These are phyloP conservation scores for Endotrypanum monterogeii DNA, from an alignment of 208 protist genomes.

Conservation along the genomic window DNA sequence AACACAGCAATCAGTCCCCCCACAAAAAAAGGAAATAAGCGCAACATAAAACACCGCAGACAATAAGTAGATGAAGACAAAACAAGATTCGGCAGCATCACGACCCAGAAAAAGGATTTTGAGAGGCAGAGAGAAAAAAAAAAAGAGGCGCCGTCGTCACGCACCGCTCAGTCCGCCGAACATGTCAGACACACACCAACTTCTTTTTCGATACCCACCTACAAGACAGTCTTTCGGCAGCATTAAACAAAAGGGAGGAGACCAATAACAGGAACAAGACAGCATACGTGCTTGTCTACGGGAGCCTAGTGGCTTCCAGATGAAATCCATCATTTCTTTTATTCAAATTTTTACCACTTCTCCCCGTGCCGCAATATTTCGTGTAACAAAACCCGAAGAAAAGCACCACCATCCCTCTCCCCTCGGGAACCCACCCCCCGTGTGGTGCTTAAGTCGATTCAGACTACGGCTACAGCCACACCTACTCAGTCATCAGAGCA, in stretches of 20 bases:
- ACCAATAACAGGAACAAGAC: neutral
- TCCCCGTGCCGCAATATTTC: neutral
- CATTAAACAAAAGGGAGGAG: too few species aligned
- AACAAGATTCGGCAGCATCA: neutral
- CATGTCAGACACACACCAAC: neutral
- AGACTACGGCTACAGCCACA: too few species aligned
- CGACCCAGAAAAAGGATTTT: neutral
- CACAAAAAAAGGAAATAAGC: neutral
- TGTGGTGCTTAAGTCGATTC: too few species aligned
- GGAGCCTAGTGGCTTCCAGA: neutral
- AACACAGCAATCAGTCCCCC: neutral
- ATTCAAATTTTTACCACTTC: too few species aligned
- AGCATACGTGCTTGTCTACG: neutral
- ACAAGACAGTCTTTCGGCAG: too few species aligned
- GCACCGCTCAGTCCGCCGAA: neutral
- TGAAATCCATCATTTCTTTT: neutral
- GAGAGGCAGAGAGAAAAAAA: neutral
- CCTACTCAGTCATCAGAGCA: too few species aligned
- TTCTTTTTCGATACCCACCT: neutral
- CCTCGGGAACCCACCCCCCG: too few species aligned
- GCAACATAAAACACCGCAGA: neutral
- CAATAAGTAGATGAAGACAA: neutral
- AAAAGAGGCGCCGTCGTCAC: neutral
- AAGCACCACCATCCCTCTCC: neutral
- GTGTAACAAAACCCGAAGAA: neutral